These are phyloP conservation scores for Sporothrix variecibatus DNA, from an alignment of 2,329 filamentous ascomycete species.

Conservation along the genomic window DNA sequence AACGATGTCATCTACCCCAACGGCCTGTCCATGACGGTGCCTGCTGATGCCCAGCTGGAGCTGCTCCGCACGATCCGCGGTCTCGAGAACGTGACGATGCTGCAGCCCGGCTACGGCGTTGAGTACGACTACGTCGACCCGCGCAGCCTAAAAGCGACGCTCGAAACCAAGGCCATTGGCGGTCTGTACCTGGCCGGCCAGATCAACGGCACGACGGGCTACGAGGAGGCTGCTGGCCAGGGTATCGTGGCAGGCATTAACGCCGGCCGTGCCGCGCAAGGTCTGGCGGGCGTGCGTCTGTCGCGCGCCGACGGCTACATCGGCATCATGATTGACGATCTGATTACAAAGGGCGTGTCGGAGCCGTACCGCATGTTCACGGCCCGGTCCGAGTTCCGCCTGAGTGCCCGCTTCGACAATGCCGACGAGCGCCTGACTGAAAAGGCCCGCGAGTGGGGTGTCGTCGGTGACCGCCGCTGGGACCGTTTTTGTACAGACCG, in stretches of 20 bases:
- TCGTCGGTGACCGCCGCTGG: conserved; percentile 82
- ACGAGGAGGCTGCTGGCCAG: conserved; percentile 95
- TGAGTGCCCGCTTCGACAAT: conserved; percentile 90
- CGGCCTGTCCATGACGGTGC: conserved; percentile 95
- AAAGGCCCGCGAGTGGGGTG: conserved; percentile 73
- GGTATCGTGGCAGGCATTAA: conserved; percentile 92
- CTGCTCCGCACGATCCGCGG: conserved; percentile 86
- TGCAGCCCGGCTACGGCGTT: conserved; percentile 93
- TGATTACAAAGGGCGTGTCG: conserved; percentile 93
- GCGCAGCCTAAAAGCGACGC: conserved; percentile 78
- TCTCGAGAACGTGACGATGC: conserved; percentile 85
- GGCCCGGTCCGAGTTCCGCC: conserved; percentile 89
- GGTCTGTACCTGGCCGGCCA: conserved; percentile 93
- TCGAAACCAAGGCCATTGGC: conserved; percentile 89
- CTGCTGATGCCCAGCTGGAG: conserved; percentile 79
- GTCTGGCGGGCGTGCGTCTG: conserved; percentile 66
- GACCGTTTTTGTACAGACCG: conserved; percentile 64
- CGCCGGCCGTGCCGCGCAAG: conserved; percentile 76
- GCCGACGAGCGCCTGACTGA: conserved; percentile 84
- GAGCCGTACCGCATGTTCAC: conserved; percentile 99
- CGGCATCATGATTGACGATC: conserved; percentile 97
- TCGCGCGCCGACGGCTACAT: conserved; percentile 90
- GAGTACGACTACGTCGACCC: conserved; percentile 99
- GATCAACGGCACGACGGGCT: conserved; percentile 97
- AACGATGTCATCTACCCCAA: conserved; percentile 93